phyloP scores from a whole-genome alignment of 345 rosid genomes.

The Dimocarpus longan region DNA sequence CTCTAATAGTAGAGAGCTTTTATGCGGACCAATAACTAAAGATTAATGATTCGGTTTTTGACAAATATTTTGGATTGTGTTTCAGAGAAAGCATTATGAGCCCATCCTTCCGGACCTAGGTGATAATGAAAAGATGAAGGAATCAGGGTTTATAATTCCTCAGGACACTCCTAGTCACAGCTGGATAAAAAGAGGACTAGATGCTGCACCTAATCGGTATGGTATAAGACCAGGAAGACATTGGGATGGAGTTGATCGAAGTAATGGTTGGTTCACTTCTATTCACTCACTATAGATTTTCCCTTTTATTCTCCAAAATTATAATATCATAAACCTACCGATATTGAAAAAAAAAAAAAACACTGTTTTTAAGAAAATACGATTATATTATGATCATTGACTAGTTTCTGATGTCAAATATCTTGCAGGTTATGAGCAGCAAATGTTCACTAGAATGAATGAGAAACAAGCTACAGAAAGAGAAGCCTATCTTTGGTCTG shows the following conservation, averaged over 20 bases:
- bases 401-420: neutral
- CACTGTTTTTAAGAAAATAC: neutral
- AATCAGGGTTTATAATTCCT: slow-evolving; percentile 86
- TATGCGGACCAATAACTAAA: neutral
- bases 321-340: neutral
- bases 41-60: slow-evolving; percentile 7
- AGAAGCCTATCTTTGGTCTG: slow-evolving; percentile 96
- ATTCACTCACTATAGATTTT: neutral
- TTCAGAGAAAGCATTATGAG: slow-evolving; percentile 63
- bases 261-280: slow-evolving; percentile 58
- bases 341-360: neutral
- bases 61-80: slow-evolving; percentile 12
- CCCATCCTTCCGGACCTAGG: slow-evolving; percentile 67
- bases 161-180: slow-evolving; percentile 80
- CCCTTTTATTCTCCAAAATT: neutral
- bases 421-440: slow-evolving; percentile 74
- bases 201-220: slow-evolving; percentile 81
- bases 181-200: slow-evolving; percentile 80
- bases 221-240: slow-evolving; percentile 94
- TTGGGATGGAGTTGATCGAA: slow-evolving; percentile 98
- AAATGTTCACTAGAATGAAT: slow-evolving; percentile 56
- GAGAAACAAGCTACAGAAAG: slow-evolving; percentile 83
- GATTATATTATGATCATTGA: neutral
- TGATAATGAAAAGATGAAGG: slow-evolving; percentile 82
- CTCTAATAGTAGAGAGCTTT: neutral